Evolutionary conservation across 257 asterid genomes (phyloP), one percentile per base, ranked within the genome.

Genomic region (Primulina eburnea): DNA sequence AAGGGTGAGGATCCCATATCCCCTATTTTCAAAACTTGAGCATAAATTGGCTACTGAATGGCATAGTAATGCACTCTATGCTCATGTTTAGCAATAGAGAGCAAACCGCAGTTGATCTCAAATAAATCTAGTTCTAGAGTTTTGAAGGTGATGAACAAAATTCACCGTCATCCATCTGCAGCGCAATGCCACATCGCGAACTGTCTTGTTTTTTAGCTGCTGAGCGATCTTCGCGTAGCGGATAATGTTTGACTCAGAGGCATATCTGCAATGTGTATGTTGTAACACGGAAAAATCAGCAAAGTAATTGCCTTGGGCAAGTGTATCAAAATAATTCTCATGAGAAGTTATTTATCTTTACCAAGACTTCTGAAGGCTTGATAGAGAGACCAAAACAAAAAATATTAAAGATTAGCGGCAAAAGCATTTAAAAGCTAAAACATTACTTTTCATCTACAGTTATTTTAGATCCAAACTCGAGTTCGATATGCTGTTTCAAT

Each of bases 81-180:
- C 58, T 56, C 34, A 65, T 40, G 64, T 57, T 18, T 32, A 37
- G 59, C 21, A 62, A 40, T 67, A 17, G 35, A 37, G 29, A 59
- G 40, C 16, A 50, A 29, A 58, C 43, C 33, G 21, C 47, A 1
- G 26, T 26, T 65, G 17, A 30, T 12, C 11, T 26, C 2, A 37
- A 62, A 60, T 60, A 12, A 34, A 21, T 29, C 34, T 16, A 60
- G 55, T 8, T 4, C 43, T 17, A 57, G 57, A 24, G 62, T 24
- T 63, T 58, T 75, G 57, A 43, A 79, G 62, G 8, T 10, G 50
- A 38, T n/a, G 55, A 26, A 28, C 61, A 68, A 62, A 69, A 81
- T 92, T 77, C 75, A 93, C 99, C 58, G 85, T 81, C 95, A 92
- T 90, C 99, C 99, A 93, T 85, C 87, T 84, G 85, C 89, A 93